Evolutionary conservation across 1,284 basidiomycete species (phyloP).

Genomic region (Pyrrhoderma noxium): DNA sequence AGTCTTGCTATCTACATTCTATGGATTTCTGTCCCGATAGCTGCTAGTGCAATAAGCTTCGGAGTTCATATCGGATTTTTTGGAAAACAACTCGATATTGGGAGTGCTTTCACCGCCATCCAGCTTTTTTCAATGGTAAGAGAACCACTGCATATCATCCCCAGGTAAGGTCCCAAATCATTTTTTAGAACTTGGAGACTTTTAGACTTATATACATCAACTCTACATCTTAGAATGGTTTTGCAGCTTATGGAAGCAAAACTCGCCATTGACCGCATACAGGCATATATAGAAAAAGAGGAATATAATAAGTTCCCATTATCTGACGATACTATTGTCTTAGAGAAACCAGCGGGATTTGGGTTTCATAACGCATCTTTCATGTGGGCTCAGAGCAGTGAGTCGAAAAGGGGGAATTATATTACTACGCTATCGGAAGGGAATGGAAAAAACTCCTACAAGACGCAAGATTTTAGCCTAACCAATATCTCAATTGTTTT

Average conservation of each 20-base stretch:
- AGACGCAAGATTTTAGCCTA: slow-evolving; percentile 54
- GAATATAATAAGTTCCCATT: slow-evolving; percentile 70
- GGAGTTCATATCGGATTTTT: slow-evolving; percentile 50
- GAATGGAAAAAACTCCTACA: slow-evolving; percentile 9
- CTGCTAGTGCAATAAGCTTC: slow-evolving; percentile 67
- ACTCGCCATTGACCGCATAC: slow-evolving; percentile 75
- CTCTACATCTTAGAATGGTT: neutral
- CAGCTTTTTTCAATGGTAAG: slow-evolving; percentile 67
- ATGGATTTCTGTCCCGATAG: slow-evolving; percentile 59
- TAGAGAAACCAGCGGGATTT: neutral
- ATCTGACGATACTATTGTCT: slow-evolving; percentile 37
- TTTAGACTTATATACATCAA: slow-evolving; percentile 47
- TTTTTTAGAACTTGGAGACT: slow-evolving; percentile 35
- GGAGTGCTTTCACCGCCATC: slow-evolving; percentile 68
- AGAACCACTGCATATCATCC: slow-evolving; percentile 65
- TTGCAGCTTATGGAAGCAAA: slow-evolving; percentile 39
- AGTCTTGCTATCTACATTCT: slow-evolving; percentile 54
- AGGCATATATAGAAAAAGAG: slow-evolving; percentile 75
- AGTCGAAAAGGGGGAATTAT: slow-evolving; percentile 27
- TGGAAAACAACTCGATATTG: slow-evolving; percentile 59
- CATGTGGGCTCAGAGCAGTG: slow-evolving; percentile 61
- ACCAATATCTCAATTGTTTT: slow-evolving; percentile 59
- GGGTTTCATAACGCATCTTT: slow-evolving; percentile 50
- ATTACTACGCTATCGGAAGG: neutral
- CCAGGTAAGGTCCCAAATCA: slow-evolving; percentile 22